A percentile compares a stretch with the other conserved stretches of the same genome.
Conservation (phyloP, 768 basidiomycete genomes). For the Russula sp. region DNA sequence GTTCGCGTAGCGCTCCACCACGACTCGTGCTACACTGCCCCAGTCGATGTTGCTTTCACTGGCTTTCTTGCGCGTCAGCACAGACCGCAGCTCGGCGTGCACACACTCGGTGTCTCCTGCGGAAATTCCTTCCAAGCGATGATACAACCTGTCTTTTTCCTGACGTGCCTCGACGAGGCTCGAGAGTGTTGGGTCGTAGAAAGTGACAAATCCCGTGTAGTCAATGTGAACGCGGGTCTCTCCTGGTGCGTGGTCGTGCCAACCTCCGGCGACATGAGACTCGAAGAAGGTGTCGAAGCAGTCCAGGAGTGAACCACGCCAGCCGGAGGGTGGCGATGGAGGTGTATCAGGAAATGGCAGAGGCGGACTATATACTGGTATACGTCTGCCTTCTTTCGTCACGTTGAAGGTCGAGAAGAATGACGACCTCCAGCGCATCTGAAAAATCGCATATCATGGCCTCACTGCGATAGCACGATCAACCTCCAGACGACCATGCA, state of each 20-base stretch:
- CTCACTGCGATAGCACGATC: constrained; percentile 10
- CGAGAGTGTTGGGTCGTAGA: constrained; percentile 36
- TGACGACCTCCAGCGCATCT: constrained; percentile 13
- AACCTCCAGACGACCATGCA: not conserved
- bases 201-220: constrained; percentile 35
- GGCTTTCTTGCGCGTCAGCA: constrained; percentile 21
- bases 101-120: constrained; percentile 26
- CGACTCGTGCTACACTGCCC: constrained; percentile 31
- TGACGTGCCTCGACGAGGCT: constrained; percentile 30
- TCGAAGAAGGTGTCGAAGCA: not conserved
- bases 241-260: constrained; percentile 38
- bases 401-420: constrained; percentile 1
- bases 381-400: not conserved
- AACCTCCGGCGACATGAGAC: constrained; percentile 32
- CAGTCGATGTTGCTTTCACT: constrained; percentile 36
- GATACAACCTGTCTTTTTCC: constrained; percentile 30
- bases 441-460: constrained; percentile 16
- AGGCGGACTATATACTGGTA: not conserved
- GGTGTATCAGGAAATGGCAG: not conserved
- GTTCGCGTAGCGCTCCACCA: constrained; percentile 37
- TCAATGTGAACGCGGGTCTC: constrained; percentile 38
- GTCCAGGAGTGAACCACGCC: constrained; percentile 12
- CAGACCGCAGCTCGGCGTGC: constrained; percentile 25
- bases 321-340: constrained; percentile 12
- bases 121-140: constrained; percentile 31